phyloP scores from a whole-genome alignment of 2,329 filamentous ascomycete genomes.

The Aspergillus ochraceoroseus region DNA sequence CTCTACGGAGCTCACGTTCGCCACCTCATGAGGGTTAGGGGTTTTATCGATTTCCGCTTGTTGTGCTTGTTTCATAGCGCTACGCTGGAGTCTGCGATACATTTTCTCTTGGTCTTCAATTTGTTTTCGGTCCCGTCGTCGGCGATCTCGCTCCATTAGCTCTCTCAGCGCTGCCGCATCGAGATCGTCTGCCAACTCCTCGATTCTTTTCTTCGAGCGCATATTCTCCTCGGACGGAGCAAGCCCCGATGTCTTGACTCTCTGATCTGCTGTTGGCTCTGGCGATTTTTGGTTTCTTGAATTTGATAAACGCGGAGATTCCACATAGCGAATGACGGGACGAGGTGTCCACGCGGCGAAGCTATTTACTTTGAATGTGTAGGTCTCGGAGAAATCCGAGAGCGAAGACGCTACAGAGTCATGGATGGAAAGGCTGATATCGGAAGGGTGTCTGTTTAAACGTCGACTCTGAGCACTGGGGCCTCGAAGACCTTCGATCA shows the following conservation, averaged over 20 bases:
- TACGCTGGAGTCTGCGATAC: constrained; percentile 45
- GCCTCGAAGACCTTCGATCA: constrained; percentile 49
- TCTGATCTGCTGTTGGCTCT: constrained; percentile 48
- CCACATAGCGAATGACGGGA: constrained; percentile 72
- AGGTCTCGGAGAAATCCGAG: constrained; percentile 68
- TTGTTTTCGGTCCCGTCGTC: constrained; percentile 70
- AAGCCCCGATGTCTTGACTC: constrained; percentile 50
- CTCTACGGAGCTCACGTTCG: constrained; percentile 8
- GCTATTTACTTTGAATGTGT: constrained; percentile 73
- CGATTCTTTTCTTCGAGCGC: constrained; percentile 60
- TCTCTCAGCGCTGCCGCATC: constrained; percentile 79
- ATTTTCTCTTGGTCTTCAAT: constrained; percentile 63
- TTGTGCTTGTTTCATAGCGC: constrained; percentile 53
- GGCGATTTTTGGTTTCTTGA: constrained; percentile 46
- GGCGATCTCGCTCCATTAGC: constrained; percentile 81
- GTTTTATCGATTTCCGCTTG: constrained; percentile 47
- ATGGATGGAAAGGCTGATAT: constrained; percentile 68
- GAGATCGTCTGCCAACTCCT: constrained; percentile 73
- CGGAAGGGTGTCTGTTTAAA: constrained; percentile 61
- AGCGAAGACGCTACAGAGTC: constrained; percentile 72
- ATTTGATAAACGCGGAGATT: constrained; percentile 56
- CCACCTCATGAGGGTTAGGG: constrained; percentile 5
- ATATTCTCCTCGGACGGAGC: constrained; percentile 58
- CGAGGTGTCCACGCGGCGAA: constrained; percentile 79
- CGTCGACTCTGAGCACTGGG: constrained; percentile 50